Percentiles rank a stretch among this genome's conserved stretches.
phyloP scores from a whole-genome alignment of 78 protist genomes.

The Speleostelium caveatum region DNA sequence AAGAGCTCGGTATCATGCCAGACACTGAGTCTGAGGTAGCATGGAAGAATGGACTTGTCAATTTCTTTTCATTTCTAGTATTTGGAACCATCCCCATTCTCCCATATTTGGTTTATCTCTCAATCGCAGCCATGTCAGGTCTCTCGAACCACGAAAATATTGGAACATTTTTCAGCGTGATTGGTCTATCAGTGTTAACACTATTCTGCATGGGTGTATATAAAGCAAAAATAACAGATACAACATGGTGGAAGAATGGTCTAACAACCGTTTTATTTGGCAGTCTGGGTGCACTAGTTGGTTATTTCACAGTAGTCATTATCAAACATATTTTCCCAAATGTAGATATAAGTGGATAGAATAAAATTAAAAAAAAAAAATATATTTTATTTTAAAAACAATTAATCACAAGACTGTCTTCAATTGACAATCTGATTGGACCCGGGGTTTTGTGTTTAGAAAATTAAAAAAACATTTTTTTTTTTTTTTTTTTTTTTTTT shows the following conservation, averaged over 20 bases:
- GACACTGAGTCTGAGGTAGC: conserved; percentile 56
- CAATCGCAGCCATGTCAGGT: neutral
- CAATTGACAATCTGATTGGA: too few relatives aligned
- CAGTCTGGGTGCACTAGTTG: conserved; percentile 51
- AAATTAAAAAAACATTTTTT: too few relatives aligned
- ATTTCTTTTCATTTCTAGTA: conserved; percentile 49
- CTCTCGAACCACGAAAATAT: conserved; percentile 1
- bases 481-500: too few relatives aligned
- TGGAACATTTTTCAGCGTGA: conserved; percentile 36
- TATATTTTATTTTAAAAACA: too few relatives aligned
- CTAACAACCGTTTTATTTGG: conserved; percentile 63
- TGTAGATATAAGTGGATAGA: neutral
- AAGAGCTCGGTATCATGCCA: conserved; percentile 78
- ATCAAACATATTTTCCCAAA: conserved; percentile 35
- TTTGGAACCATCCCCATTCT: conserved; percentile 72
- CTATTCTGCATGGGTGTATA: conserved; percentile 71
- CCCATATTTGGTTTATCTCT: conserved; percentile 42
- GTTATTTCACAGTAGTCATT: conserved; percentile 43
- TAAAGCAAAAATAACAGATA: conserved; percentile 46
- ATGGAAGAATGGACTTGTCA: conserved; percentile 75
- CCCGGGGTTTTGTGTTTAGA: too few relatives aligned
- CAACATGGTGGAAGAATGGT: conserved; percentile 22
- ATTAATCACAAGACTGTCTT: too few relatives aligned
- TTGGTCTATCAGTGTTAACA: conserved; percentile 58
- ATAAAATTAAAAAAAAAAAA: too few relatives aligned